phyloP scores from a whole-genome alignment of 805 yeast genomes.

The Starmerella lactis-condensi region DNA sequence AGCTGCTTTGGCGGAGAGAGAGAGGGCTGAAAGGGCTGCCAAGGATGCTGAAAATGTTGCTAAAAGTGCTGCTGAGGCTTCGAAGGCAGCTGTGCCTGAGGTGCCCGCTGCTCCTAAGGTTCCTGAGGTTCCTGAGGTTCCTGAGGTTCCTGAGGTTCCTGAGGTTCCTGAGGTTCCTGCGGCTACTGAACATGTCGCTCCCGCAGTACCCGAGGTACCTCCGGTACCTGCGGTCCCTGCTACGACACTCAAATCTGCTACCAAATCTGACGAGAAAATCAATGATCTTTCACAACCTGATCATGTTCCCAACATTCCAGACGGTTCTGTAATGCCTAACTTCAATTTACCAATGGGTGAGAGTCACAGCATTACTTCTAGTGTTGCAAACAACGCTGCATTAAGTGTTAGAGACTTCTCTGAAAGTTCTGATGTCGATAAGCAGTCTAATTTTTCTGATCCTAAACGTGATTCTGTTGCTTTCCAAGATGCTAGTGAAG shows the following conservation, averaged over 20 bases:
- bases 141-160: too few species aligned
- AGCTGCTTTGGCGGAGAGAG: conserved; percentile 4
- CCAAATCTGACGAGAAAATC: too few species aligned
- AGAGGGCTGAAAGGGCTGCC: too few species aligned
- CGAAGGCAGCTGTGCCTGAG: background rate
- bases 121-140: background rate
- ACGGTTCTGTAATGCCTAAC: too few species aligned
- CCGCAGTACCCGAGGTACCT: too few species aligned
- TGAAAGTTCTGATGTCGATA: too few species aligned
- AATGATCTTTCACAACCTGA: conserved; percentile 5
- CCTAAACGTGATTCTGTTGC: conserved; percentile 22
- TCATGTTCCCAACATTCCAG: background rate
- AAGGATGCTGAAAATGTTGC: conserved; percentile 5
- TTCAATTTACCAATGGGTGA: conserved; percentile 34
- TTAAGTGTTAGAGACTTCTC: conserved; percentile 77
- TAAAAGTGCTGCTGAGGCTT: conserved; percentile 3
- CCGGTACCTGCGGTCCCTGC: too few species aligned
- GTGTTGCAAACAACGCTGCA: conserved; percentile 84
- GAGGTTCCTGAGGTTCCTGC: too few species aligned
- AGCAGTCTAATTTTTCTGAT: too few species aligned
- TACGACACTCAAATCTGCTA: too few species aligned
- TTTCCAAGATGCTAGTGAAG: conserved; percentile 22
- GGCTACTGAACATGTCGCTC: too few species aligned
- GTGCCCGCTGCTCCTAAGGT: background rate
- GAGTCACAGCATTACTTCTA: conserved; percentile 71